Base-by-base conservation (phyloP, 2,329 filamentous ascomycete species). In the Ceratocystis albifundus region DNA sequence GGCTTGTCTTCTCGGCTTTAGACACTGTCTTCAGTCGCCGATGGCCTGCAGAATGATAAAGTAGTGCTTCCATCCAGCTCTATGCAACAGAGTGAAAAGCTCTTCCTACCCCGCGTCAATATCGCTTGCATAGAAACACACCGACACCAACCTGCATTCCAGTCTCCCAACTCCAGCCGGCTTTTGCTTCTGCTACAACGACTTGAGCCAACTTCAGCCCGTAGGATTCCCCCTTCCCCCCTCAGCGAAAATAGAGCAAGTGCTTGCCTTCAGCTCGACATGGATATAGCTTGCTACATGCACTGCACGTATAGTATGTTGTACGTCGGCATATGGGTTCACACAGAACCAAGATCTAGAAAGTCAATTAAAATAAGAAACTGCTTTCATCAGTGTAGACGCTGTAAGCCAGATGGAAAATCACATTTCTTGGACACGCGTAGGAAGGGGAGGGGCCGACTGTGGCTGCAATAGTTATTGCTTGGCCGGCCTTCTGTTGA, bases 201-300 rank as follows among this genome's bases (percentile, higher is more conserved):
- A 3, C 36, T 41, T 41, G 36, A 41, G 10, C 17, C 15, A 48
- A 17, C 10, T 12, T 25, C 46, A 50, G n/a, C 46, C 22, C 7
- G n/a, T 50, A 22, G n/a, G 46, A 20, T n/a, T 20, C n/a, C 7
- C 7, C 10, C 46, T 8, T n/a, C n/a, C 46, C 46, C n/a, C 7
- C n/a, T 20, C n/a, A 20, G 7, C 2, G 46, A 57, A 57, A 28
- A 12, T 57, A 28, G 22, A 57, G 7, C 10, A 17, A 22, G 5
- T 22, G 41, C 45, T 44, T 62, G 3, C n/a, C 20, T 45, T 62
- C 61, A 62, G 61, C 61, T 62, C 10, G 61, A 45, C 61, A 62
- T 62, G 61, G 61, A 30, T 62, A 2, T 41, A 25, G 10, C 25
- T 10, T 12, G 17, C 46, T 45, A 20, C 45, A 48, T 46, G 30